phyloP scores from a whole-genome alignment of 495 filamentous ascomycete species.

The Clohesyomyces aquaticus region DNA sequence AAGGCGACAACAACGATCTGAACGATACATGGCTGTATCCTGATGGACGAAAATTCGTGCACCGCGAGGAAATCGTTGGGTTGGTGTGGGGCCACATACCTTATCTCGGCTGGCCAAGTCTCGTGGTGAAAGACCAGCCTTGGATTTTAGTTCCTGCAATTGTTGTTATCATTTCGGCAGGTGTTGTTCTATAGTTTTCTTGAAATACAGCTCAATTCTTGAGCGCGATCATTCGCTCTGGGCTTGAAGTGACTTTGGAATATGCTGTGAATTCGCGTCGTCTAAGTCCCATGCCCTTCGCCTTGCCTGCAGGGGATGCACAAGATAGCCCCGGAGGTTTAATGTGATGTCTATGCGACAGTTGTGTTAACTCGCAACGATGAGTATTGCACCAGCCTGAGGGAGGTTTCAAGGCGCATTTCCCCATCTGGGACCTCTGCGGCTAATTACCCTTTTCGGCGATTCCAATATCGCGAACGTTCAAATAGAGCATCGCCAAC shows the following conservation, averaged over 20 bases:
- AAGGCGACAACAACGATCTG: constrained; percentile 44
- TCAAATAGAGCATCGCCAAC: too few relatives aligned
- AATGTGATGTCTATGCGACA: too few relatives aligned
- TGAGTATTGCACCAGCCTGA: neutral
- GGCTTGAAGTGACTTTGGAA: neutral
- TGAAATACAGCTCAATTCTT: neutral
- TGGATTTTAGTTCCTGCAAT: constrained; percentile 5
- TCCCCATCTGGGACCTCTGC: neutral
- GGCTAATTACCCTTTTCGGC: neutral
- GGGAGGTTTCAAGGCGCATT: too few relatives aligned
- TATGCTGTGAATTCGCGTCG: too few relatives aligned
- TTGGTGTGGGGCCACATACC: constrained; percentile 41
- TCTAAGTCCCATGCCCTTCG: too few relatives aligned
- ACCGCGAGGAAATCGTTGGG: constrained; percentile 40
- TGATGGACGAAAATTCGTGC: constrained; percentile 25
- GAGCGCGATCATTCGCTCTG: neutral
- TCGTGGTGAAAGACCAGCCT: constrained; percentile 5
- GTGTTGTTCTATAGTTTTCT: constrained; percentile 1
- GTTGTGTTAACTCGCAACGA: too few relatives aligned
- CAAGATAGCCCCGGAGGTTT: too few relatives aligned
- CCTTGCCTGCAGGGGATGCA: too few relatives aligned
- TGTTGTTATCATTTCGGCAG: neutral
- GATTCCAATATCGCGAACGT: neutral
- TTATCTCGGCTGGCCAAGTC: constrained; percentile 1
- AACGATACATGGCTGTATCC: constrained; percentile 43